phyloP scores from a whole-genome alignment of 176 grass and related monocot species.

The Triticum dicoccoides region DNA sequence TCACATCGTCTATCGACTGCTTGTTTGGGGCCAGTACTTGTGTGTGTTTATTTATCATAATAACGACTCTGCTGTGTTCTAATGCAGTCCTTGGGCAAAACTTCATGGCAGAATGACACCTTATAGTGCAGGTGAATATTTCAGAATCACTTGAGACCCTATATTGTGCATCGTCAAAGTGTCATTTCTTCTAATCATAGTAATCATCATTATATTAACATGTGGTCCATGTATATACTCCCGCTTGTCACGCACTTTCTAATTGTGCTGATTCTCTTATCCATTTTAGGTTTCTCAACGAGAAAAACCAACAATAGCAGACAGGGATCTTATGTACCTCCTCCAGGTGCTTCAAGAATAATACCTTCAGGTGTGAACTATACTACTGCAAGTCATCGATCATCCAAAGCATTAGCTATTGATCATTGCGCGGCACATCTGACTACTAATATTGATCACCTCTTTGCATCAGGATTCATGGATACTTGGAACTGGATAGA shows the following conservation, averaged over 20 bases:
- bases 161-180: background rate
- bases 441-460: too few relatives aligned
- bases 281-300: background rate
- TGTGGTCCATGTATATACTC: background rate
- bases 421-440: background rate
- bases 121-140: background rate
- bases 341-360: background rate
- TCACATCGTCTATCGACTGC: too few relatives aligned
- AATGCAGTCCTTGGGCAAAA: background rate
- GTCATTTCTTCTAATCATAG: background rate
- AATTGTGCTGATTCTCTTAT: background rate
- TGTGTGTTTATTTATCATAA: background rate
- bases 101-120: background rate
- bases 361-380: conserved; percentile 32
- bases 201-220: background rate
- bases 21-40: background rate
- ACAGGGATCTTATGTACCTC: background rate
- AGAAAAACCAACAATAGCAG: background rate
- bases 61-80: background rate
- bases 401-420: background rate
- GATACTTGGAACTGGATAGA: background rate
- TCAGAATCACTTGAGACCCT: background rate
- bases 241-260: background rate
- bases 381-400: background rate
- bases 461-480: background rate